Base-by-base conservation (phyloP, 352 stramenopile genomes). In the Phytophthora tubulina region DNA sequence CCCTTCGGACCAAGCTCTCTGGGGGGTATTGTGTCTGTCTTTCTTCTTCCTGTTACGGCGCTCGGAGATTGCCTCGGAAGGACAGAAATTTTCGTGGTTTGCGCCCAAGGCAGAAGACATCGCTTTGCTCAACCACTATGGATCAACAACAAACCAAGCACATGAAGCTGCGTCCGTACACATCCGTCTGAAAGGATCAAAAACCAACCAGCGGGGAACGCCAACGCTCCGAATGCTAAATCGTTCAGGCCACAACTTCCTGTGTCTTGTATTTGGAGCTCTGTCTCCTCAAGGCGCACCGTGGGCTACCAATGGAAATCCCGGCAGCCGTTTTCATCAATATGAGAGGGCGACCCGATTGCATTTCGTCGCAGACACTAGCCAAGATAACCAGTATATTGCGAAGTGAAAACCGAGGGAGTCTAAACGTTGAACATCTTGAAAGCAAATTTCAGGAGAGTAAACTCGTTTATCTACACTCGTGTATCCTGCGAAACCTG, bases 401-500 rank as follows among this genome's bases (percentile, higher is more conserved):
- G 21, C 21, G 21, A 27, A 27, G 21, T 27, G 21, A 27, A 27
- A 67, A 56, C 3, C 13, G 31, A 69, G 13, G 17, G 3, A 14
- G 42, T 1, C 15, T 27, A 11, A 57, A 44, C 10, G 39, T 33
- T 6, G 42, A 68, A 17, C 33, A 62, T n/a, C 14, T 31, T 11
- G 45, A 63, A 60, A 38, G 5, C 15, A 45, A 27, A 27, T 38
- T 9, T 10, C 13, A 70, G 30, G 39, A 53, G 21, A 27, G 21
- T 31, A 74, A 44, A 14, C 39, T 30, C 71, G 67, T 89, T 21
- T 86, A 85, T 32, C 67, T 92, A 3, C 78, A 89, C 38, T 93
- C 85, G n/a, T 92, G 82, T 36, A 78, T 95, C 30, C 42, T 95
- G 5, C 82, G 87, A 32, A 91, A 93, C 41, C 60, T 95, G 14